A percentile compares a stretch with the other conserved stretches of the same genome.
Evolutionary conservation across 108 stramenopile species (phyloP).

Genomic region (Epithemia pelagica): DNA sequence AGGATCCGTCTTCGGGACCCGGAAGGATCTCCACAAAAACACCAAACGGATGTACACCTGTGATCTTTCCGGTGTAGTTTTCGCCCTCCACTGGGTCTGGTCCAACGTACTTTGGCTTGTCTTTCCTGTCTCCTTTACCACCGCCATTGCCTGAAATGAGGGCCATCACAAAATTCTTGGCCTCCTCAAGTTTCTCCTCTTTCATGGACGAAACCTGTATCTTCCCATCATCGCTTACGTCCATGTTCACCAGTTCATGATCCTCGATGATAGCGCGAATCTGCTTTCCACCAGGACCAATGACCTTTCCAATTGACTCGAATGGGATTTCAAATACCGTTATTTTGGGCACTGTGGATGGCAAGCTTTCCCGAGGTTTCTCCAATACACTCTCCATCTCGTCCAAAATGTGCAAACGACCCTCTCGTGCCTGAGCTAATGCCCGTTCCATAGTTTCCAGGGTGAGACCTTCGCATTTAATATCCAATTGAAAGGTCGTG

Average conservation of each 20-base stretch:
- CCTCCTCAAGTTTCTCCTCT: constrained; percentile 50
- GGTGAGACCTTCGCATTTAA: constrained; percentile 86
- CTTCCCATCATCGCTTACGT: constrained; percentile 58
- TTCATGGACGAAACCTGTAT: constrained; percentile 64
- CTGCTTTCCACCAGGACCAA: constrained; percentile 83
- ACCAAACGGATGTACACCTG: constrained; percentile 76
- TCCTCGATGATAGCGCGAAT: constrained; percentile 84
- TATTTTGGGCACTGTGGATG: constrained; percentile 64
- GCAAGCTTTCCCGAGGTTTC: constrained; percentile 41
- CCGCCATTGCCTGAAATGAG: constrained; percentile 46
- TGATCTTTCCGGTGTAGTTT: constrained; percentile 67
- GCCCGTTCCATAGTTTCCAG: constrained; percentile 71
- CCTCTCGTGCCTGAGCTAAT: constrained; percentile 73
- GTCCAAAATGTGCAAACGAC: constrained; percentile 66
- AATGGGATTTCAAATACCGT: constrained; percentile 41
- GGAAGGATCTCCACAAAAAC: constrained; percentile 77
- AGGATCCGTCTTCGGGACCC: constrained; percentile 75
- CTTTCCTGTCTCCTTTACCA: constrained; percentile 4
- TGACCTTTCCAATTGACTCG: constrained; percentile 72
- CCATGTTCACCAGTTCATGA: constrained; percentile 57
- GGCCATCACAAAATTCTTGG: constrained; percentile 52
- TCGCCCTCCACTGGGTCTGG: constrained; percentile 68
- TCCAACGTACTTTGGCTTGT: constrained; percentile 58
- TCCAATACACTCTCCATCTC: constrained; percentile 59
- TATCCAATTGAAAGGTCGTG: constrained; percentile 90